phyloP scores from a whole-genome alignment of 768 basidiomycete species.

The Royoungia palumana region DNA sequence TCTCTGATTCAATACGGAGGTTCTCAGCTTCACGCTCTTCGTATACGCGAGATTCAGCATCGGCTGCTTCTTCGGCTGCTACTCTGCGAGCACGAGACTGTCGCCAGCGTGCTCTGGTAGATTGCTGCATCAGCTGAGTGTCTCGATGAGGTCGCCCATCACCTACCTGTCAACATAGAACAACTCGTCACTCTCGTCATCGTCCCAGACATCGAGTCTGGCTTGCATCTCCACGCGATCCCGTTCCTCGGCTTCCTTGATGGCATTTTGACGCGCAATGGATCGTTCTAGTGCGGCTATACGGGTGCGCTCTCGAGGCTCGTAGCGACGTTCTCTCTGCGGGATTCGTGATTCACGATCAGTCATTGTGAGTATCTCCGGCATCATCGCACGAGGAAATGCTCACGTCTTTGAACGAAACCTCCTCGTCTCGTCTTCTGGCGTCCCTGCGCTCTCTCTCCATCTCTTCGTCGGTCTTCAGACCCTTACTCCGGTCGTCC shows the following conservation, averaged over 20 bases:
- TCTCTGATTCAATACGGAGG: slow-evolving; percentile 86
- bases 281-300: slow-evolving; percentile 75
- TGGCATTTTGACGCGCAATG: slow-evolving; percentile 66
- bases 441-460: slow-evolving; percentile 79
- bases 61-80: slow-evolving; percentile 75
- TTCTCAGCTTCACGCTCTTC: slow-evolving; percentile 88
- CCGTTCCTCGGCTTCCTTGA: slow-evolving; percentile 74
- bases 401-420: slow-evolving; percentile 83
- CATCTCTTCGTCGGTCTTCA: slow-evolving; percentile 84
- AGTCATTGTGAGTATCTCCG: not conserved
- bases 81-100: slow-evolving; percentile 67
- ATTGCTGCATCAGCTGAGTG: not conserved
- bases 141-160: not conserved
- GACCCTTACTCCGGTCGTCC: slow-evolving; percentile 36
- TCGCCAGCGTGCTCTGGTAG: slow-evolving; percentile 78
- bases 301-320: slow-evolving; percentile 81
- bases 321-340: slow-evolving; percentile 92
- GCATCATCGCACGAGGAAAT: not conserved
- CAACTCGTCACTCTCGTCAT: slow-evolving; percentile 87
- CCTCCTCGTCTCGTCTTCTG: slow-evolving; percentile 74
- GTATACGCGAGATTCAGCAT: slow-evolving; percentile 74
- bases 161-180: slow-evolving; percentile 89
- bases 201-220: slow-evolving; percentile 85
- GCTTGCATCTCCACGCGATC: slow-evolving; percentile 78
- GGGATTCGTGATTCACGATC: not conserved